Evolutionary conservation across 805 yeast genomes (phyloP), one percentile per base, ranked within the genome.

Genomic region (Komagataella mondaviorum): DNA sequence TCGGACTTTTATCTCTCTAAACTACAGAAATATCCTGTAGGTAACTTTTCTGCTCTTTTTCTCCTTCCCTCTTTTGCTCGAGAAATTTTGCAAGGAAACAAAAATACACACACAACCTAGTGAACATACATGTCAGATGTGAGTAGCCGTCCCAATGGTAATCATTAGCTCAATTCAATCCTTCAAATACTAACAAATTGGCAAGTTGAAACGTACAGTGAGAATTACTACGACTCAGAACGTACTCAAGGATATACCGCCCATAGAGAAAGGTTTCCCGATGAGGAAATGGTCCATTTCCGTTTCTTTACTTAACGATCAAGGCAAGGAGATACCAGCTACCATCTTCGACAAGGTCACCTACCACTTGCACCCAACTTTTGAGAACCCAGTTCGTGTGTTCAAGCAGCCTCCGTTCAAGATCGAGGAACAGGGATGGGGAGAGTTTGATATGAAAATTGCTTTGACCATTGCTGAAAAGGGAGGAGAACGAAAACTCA

Each of bases 401-500:
- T 65, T 88, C 63, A 87, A 85, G 61, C 83, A 82, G 61, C 78
- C 85, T 7, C 99, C 99, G 8, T 91, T 90, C 69, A 77, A 70
- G 62, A 84, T 91, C 52, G 86, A 81, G 61, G 99, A 91, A 66
- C 83, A 88, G 70, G 99, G 99, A 50, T 91, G 99, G 98, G 99
- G 98, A 65, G 98, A 91, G 58, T 91, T 91, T 61, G 96, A 90
- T 62, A 76, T 93, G 63, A 86, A 86, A 44, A 82, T 93, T 54
- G 75, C 85, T 39, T 71, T 90, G 46, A 85, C 85, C 55, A 70
- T 86, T 47, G 75, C 83, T 17, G 98, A 95, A 54, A 86, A 85
- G 62, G 85, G 83, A 51, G 98, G 98, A 49, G 97, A 90, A 65
- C 77, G 85, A 55, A 86, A 86, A 63, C 67, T 93, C 52, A 80